These are phyloP conservation scores for Gelatoporia subvermispora DNA, from an alignment of 768 basidiomycete genomes.

Conservation along the genomic window DNA sequence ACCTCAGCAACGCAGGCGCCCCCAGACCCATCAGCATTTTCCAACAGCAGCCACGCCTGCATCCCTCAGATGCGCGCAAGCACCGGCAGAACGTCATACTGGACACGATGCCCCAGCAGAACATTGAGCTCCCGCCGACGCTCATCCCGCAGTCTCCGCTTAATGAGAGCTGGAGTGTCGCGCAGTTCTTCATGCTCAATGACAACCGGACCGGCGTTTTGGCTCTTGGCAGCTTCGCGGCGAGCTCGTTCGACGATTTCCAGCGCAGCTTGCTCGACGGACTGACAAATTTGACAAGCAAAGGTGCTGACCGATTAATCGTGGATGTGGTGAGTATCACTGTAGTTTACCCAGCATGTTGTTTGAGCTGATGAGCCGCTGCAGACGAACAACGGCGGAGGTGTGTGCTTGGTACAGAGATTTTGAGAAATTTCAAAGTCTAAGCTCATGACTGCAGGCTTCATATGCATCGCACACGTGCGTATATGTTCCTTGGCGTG, in stretches of 20 bases:
- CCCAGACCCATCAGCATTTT: constrained; percentile 14
- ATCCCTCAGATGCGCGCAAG: constrained; percentile 15
- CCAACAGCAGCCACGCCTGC: constrained; percentile 17
- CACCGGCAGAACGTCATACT: constrained; percentile 46
- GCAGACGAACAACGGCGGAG: constrained; percentile 30
- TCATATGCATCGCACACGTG: constrained; percentile 58
- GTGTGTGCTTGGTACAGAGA: not conserved
- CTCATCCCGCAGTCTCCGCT: constrained; percentile 33
- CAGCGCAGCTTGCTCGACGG: constrained; percentile 41
- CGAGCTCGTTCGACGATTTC: constrained; percentile 36
- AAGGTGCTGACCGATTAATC: constrained; percentile 48
- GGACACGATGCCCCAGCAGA: constrained; percentile 39
- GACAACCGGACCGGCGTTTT: constrained; percentile 52
- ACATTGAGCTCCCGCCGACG: constrained; percentile 32
- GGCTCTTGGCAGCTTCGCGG: constrained; percentile 55
- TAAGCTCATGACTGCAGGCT: constrained; percentile 24
- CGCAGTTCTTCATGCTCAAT: constrained; percentile 50
- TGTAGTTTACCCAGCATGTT: too few relatives aligned
- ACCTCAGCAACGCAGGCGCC: not conserved
- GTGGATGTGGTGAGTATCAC: constrained; percentile 42
- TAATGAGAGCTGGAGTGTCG: constrained; percentile 43
- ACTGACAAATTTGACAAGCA: constrained; percentile 38
- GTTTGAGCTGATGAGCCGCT: not conserved
- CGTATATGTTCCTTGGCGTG: constrained; percentile 13
- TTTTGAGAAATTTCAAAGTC: not conserved